Base-by-base conservation (phyloP, 2,329 filamentous ascomycete genomes). In the Fusarium siculi region DNA sequence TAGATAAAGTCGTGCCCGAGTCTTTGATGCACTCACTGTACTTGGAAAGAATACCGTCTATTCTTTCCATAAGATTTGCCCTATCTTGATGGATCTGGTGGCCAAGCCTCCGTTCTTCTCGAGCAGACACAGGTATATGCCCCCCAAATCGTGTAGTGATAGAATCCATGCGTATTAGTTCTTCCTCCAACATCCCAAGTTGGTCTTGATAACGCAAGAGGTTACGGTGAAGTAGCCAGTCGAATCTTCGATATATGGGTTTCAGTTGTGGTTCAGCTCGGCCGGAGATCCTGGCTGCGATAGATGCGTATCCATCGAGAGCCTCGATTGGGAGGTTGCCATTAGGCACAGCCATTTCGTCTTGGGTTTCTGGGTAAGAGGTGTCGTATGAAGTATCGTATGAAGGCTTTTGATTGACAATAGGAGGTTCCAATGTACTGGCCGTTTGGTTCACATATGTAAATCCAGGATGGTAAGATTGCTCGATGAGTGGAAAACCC, bases 141-240 rank as follows among this genome's bases (percentile, higher is more conserved):
- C 36, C 66, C n/a, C 84, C 76, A 2, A 83, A 81, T 7, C 85
- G 80, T 0, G 88, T 88, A 74, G 90, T 88, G 2, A 83, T 82
- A 25, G 82, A 83, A 77, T 97, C 95, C 2, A 96, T 82, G 1
- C 86, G 85, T 23, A 89, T 88, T 2, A 98, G 87, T 64, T 95
- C 90, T 76, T 94, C 91, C 81, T 97, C 95, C 42, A 97, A 85
- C 76, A 96, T 92, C 36, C 87, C 86, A 23, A 97, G 89, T 80
- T 97, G 94, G 78, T 97, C 94, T 81, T 97, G 95, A 21, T 97
- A 86, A 70, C 96, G 91, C 1, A 97, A 85, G 6, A 98, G 84
- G 6, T 97, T 84, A 6, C 95, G 91, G 79, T 97, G 94, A 76
- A 96, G 95, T 23, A 97, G 84, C 16, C 90, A 87, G 79, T 93